Percentiles rank a stretch among this genome's conserved stretches.
phyloP scores from a whole-genome alignment of 1,284 basidiomycete genomes.

The Heterobasidion irregulare region DNA sequence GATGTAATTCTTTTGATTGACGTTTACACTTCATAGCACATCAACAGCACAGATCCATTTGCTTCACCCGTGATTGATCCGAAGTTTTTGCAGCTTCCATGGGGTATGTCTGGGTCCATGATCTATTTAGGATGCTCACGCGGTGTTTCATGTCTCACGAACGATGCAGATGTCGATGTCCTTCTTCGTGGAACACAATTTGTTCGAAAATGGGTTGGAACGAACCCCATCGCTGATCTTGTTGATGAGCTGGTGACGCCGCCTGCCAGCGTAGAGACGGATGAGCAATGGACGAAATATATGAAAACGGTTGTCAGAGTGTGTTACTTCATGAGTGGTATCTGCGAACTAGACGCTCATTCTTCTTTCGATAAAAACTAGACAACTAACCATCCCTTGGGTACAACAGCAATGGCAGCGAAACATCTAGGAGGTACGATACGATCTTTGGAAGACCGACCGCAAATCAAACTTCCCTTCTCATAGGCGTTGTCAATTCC shows the following conservation, averaged over 20 bases:
- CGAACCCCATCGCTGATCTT: constrained; percentile 7
- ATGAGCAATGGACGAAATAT: constrained; percentile 5
- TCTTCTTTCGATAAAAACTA: background rate
- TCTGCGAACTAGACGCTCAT: background rate
- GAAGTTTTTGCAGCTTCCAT: constrained; percentile 4
- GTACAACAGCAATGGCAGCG: constrained; percentile 12
- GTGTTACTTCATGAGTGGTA: background rate
- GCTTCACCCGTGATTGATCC: constrained; percentile 9
- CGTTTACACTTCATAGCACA: constrained; percentile 3
- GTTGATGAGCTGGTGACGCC: constrained; percentile 6
- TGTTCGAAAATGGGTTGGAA: constrained; percentile 7
- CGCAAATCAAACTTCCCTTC: background rate
- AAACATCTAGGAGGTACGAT: constrained; percentile 8
- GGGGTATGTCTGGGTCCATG: background rate
- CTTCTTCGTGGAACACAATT: constrained; percentile 9
- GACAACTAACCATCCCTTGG: constrained; percentile 12
- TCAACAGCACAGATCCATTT: constrained; percentile 9
- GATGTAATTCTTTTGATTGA: too few relatives aligned
- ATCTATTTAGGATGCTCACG: background rate
- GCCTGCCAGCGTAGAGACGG: constrained; percentile 1
- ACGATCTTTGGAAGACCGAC: too few relatives aligned
- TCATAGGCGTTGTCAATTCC: constrained; percentile 11
- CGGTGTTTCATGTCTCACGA: background rate
- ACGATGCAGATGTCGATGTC: constrained; percentile 7
- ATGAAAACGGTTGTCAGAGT: constrained; percentile 4